Evolutionary conservation across 306 rosid species (phyloP), one percentile per base, ranked within the genome.

Genomic region (Prosopis cineraria): DNA sequence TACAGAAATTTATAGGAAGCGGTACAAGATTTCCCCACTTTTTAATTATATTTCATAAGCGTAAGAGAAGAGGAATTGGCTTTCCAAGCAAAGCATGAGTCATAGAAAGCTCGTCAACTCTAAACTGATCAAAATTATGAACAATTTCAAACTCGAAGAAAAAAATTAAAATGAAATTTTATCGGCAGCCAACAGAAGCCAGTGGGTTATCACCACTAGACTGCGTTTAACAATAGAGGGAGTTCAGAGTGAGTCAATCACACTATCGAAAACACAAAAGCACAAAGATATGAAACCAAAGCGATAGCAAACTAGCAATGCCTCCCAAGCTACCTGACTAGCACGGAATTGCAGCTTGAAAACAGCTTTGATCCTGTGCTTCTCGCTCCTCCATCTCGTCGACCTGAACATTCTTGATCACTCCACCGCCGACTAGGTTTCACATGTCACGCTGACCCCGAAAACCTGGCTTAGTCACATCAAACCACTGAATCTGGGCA

Each of bases 381-480:
- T 96, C 65, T 96, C 98, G 81, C 87, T 85, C 85, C 94, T 93
- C 99, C 99, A 96, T 89, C 90, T 85, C 72, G 87, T 88, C 52
- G 94, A 65, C 84, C 83, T 87, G 81, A 96, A 96, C 99, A 96
- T 96, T 45, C 73, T 82, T 30, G 43, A 79, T 75, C 79, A 63
- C 79, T 52, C 62, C 22, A 4, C 58, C 76, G 68, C 69, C 71
- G 69, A 64, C 76, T 68, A 62, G 25, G 14, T 53, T 33, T 39
- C 70, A 41, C 48, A 65, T 58, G 63, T 22, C 34, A 83, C 19
- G 64, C 48, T 43, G 69, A 48, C 75, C 64, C 73, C 34, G 2
- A 76, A 62, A 83, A 72, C 62, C 39, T 37, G 67, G 55, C 70
- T 64, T 75, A 53, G 69, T 84, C 79, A 31, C 74, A 73, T 52